Evolutionary conservation across 768 basidiomycete species (phyloP).

Genomic region (Hypsizygus marmoreus): DNA sequence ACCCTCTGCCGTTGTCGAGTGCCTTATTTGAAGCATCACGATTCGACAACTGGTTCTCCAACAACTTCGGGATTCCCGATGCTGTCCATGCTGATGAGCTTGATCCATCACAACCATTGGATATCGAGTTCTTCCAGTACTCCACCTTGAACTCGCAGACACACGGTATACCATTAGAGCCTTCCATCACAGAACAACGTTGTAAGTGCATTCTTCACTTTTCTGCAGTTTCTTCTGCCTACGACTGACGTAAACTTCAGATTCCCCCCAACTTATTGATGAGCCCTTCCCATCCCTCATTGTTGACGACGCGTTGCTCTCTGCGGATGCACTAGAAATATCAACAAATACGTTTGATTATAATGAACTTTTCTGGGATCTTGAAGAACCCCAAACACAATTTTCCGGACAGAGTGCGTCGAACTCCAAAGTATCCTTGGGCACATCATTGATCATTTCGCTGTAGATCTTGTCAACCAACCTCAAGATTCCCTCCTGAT

Average conservation of each 20-base stretch:
- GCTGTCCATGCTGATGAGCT: constrained; percentile 21
- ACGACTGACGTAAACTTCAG: no score
- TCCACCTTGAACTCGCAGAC: constrained; percentile 20
- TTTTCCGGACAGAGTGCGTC: neutral
- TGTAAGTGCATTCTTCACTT: no score
- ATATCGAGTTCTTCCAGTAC: constrained; percentile 33
- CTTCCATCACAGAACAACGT: no score
- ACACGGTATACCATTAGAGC: no score
- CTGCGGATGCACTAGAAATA: neutral
- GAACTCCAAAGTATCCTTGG: neutral
- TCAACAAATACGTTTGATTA: constrained; percentile 4
- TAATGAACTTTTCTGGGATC: constrained; percentile 10
- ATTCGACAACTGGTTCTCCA: constrained; percentile 37
- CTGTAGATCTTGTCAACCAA: neutral
- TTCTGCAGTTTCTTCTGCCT: no score
- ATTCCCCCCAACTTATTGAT: neutral
- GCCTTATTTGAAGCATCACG: constrained; percentile 14
- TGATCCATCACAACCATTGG: constrained; percentile 24
- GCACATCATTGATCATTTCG: neutral
- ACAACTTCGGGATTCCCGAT: constrained; percentile 28
- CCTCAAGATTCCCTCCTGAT: neutral
- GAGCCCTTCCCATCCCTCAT: neutral
- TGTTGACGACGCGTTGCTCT: neutral
- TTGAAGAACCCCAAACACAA: constrained; percentile 1
- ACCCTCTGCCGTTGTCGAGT: constrained; percentile 26